Percentiles rank a stretch among this genome's conserved stretches.
These are phyloP conservation scores for Waltiozyma solani DNA, from an alignment of 1,139 yeast genomes.

Conservation along the genomic window DNA sequence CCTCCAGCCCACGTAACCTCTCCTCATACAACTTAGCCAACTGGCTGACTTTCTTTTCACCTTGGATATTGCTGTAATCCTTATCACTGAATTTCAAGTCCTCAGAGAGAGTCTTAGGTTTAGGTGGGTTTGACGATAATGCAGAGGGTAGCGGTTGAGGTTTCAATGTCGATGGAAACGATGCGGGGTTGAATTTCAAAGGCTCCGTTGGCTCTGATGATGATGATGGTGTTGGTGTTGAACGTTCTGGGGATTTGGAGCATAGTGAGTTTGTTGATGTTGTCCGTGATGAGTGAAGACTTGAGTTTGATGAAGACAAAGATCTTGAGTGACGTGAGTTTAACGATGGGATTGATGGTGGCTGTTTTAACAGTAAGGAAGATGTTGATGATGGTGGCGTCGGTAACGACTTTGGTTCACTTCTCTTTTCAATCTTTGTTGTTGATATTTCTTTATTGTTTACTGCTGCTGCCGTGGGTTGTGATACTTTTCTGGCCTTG, in stretches of 20 bases:
- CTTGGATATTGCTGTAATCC: conserved; percentile 18
- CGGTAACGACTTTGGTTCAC: not conserved
- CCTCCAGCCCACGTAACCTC: conserved; percentile 14
- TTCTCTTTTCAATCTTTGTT: not conserved
- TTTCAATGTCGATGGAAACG: not conserved
- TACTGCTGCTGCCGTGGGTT: not conserved
- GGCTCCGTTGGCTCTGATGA: too few species aligned
- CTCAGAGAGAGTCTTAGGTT: not conserved
- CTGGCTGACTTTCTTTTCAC: conserved; percentile 17
- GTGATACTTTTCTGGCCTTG: not conserved
- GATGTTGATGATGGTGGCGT: not conserved
- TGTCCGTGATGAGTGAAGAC: too few species aligned
- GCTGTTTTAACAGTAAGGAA: too few species aligned
- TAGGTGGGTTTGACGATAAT: not conserved
- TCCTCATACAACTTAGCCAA: conserved; percentile 19
- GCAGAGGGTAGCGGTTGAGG: conserved; percentile 1
- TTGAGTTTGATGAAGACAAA: too few species aligned
- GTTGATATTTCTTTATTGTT: not conserved
- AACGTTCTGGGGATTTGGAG: not conserved
- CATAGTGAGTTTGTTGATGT: not conserved
- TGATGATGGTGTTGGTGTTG: not conserved
- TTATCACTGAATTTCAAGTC: conserved; percentile 14
- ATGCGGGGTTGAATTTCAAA: not conserved
- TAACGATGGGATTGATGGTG: too few species aligned
- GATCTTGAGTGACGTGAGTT: too few species aligned